These are phyloP conservation scores for Geoglossum glabrum DNA, from an alignment of 495 filamentous ascomycete genomes.

Conservation along the genomic window DNA sequence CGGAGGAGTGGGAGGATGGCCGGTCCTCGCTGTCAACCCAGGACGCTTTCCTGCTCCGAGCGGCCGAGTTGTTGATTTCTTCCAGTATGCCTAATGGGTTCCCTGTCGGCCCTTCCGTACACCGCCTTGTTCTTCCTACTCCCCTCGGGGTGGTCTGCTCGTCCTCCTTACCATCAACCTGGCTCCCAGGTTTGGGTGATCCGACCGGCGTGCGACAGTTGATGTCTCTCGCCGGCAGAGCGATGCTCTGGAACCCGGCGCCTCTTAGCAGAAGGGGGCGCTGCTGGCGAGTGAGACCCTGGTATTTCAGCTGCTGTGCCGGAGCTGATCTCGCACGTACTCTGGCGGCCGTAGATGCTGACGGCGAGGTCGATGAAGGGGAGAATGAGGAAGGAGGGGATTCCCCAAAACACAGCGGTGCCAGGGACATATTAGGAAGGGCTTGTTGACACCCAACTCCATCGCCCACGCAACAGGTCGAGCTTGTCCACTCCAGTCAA, in stretches of 20 bases:
- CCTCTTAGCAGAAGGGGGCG: neutral
- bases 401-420: neutral
- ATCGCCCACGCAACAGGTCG: neutral
- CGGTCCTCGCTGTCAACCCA: neutral
- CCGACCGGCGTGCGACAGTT: neutral
- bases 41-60: neutral
- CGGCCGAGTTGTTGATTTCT: neutral
- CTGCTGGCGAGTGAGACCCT: neutral
- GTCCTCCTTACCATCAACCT: neutral
- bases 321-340: neutral
- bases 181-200: neutral
- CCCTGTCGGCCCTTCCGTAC: neutral
- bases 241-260: neutral
- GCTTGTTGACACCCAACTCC: neutral
- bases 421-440: neutral
- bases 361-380: neutral
- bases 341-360: neutral
- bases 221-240: neutral
- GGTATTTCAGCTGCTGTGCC: neutral
- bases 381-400: neutral
- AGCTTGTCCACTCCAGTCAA: neutral
- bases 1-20: neutral
- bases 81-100: constrained; percentile 4
- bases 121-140: neutral
- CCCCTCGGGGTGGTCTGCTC: neutral